Percentiles rank a stretch among this genome's conserved stretches.
Evolutionary conservation across 306 rosid genomes (phyloP).

Genomic region (Mimosa pudica): DNA sequence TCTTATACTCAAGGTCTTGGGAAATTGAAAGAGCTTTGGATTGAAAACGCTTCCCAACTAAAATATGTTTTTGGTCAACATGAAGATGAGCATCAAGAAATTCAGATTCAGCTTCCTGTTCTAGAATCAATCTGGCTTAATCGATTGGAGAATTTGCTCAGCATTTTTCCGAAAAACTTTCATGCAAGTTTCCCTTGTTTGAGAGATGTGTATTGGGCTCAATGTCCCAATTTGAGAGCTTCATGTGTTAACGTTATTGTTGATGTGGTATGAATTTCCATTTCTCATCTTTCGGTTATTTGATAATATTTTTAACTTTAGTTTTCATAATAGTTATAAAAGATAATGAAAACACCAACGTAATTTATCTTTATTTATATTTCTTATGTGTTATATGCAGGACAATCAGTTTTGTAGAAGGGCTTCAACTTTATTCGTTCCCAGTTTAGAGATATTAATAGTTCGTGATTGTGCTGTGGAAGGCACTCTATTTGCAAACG

Average conservation of each 20-base stretch:
- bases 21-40: not conserved
- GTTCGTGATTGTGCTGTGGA: not conserved
- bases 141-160: not conserved
- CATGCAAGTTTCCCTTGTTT: constrained; percentile 3
- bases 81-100: not conserved
- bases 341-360: too few species aligned
- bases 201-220: not conserved
- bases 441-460: not conserved
- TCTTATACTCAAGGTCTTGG: not conserved
- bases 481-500: not conserved
- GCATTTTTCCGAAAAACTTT: not conserved
- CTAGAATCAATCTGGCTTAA: not conserved
- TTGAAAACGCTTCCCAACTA: not conserved
- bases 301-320: too few species aligned
- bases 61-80: constrained; percentile 2
- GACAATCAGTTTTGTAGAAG: too few species aligned
- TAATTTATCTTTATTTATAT: too few species aligned
- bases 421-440: not conserved
- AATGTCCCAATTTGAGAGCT: not conserved
- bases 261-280: too few species aligned
- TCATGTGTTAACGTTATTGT: too few species aligned
- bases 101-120: not conserved
- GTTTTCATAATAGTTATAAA: too few species aligned
- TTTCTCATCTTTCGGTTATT: too few species aligned
- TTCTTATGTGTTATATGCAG: too few species aligned